A percentile compares a stretch with the other conserved stretches of the same genome.
Conservation (phyloP, 2,329 filamentous ascomycete species). For the Epichloe hybrida region DNA sequence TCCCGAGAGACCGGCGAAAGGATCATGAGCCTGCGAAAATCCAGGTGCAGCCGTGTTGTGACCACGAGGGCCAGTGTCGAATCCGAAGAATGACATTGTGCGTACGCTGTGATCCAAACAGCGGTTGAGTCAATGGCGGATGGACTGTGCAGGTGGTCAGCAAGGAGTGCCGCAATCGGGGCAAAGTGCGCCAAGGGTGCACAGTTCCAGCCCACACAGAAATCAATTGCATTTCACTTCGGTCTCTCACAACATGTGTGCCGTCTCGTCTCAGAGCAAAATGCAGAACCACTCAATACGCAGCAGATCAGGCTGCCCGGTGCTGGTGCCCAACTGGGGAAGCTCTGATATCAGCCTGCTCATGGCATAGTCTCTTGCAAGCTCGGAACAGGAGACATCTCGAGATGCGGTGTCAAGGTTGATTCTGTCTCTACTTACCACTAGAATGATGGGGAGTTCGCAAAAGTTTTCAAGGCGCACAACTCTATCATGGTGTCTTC, state of each 20-base stretch:
- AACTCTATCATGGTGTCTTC: conserved; percentile 30
- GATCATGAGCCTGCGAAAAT: conserved; percentile 73
- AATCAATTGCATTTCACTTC: no score
- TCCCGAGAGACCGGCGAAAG: conserved; percentile 70
- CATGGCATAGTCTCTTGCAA: not conserved
- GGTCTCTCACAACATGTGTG: no score
- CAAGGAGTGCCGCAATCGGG: not conserved
- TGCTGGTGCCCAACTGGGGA: not conserved
- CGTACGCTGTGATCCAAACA: not conserved
- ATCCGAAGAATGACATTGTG: conserved; percentile 84
- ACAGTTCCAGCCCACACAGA: no score
- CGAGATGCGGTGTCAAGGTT: not conserved
- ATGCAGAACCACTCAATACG: not conserved
- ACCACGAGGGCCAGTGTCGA: conserved; percentile 48
- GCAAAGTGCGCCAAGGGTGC: not conserved
- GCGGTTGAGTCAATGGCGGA: not conserved
- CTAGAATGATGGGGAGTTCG: conserved; percentile 24
- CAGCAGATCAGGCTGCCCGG: not conserved
- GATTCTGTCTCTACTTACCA: conserved; percentile 14
- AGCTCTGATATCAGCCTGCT: not conserved
- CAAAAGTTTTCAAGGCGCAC: conserved; percentile 18
- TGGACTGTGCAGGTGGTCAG: not conserved
- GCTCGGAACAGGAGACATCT: conserved; percentile 10
- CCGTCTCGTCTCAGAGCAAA: no score
- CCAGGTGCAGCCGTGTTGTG: conserved; percentile 59